Evolutionary conservation across 331 rosid species (phyloP), one percentile per base, ranked within the genome.

Genomic region (Prunus yedoensis): DNA sequence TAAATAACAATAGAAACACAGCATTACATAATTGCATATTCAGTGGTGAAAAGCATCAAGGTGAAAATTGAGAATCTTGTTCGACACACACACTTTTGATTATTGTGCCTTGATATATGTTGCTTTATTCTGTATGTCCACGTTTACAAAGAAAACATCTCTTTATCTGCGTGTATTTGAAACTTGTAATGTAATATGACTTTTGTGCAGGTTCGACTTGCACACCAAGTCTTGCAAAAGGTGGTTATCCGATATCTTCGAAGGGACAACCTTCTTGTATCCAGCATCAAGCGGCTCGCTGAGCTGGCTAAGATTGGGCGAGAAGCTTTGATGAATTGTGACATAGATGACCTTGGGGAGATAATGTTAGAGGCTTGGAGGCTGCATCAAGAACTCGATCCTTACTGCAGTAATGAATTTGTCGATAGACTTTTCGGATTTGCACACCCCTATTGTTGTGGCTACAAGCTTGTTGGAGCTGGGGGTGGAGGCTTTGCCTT

Each of bases 301-400:
- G 90, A 89, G 74, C 82, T 92, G 50, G 96, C 99, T 10, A 92
- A 92, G 88, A 85, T 84, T 3, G 97, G 96, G 68, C 89, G 97
- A 85, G 96, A 92, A 83, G 91, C 97, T 38, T 73, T 94, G 77
- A 94, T 94, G 97, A 94, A 92, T 84, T 83, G 89, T 56, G 89
- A 92, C 73, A 32, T 90, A 4, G 90, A 94, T 69, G 90, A 90
- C 82, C 79, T 92, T 4, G 97, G 99, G 67, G 90, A 90, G 81
- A 90, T 94, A 86, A 92, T 94, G 99, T 68, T 85, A 68, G 99
- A 94, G 76, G 94, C 97, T 78, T 94, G 97, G 97, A 88, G 92
- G 78, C 68, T 94, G 85, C 97, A 94, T 84, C 97, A 94, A 68
- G 98, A 94, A 73, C 96, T 91, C 49, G 96, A 94, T 66, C 99